phyloP scores from a whole-genome alignment of 257 asterid species.

The Penstemon barbatus region DNA sequence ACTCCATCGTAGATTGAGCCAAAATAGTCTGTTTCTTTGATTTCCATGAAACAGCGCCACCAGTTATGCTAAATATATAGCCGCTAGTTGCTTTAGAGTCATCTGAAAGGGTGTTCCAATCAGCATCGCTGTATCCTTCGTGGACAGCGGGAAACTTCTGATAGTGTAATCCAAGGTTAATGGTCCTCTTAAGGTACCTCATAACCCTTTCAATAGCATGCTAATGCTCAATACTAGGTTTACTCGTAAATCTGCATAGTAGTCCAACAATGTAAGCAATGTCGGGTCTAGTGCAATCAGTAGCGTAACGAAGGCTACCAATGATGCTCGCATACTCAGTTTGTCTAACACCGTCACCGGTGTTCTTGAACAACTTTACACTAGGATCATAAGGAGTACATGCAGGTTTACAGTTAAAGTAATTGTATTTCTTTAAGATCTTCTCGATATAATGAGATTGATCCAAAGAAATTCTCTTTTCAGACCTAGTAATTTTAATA shows the following conservation, averaged over 20 bases:
- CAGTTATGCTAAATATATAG: slow-evolving; percentile 1
- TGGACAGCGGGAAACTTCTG: slow-evolving; percentile 4
- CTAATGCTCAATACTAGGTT: too few relatives aligned
- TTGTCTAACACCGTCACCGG: background rate
- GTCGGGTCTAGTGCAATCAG: too few relatives aligned
- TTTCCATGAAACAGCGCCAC: slow-evolving; percentile 12
- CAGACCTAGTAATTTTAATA: background rate
- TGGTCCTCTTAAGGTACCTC: background rate
- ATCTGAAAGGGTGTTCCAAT: slow-evolving; percentile 20
- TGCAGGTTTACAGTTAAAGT: background rate
- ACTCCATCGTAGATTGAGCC: background rate
- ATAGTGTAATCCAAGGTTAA: slow-evolving; percentile 15
- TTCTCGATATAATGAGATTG: background rate
- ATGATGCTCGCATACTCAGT: background rate
- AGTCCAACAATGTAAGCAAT: too few relatives aligned
- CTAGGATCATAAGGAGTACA: background rate
- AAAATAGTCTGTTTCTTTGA: slow-evolving; percentile 16
- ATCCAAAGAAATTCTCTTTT: background rate
- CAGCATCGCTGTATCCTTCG: slow-evolving; percentile 14
- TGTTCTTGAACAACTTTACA: background rate
- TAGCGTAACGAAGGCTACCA: too few relatives aligned
- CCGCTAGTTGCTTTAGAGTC: slow-evolving; percentile 15
- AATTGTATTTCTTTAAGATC: background rate
- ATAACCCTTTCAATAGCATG: too few relatives aligned
- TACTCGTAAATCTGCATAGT: too few relatives aligned